phyloP scores from a whole-genome alignment of 1,284 basidiomycete species.

The Laetiporus sulphureus region DNA sequence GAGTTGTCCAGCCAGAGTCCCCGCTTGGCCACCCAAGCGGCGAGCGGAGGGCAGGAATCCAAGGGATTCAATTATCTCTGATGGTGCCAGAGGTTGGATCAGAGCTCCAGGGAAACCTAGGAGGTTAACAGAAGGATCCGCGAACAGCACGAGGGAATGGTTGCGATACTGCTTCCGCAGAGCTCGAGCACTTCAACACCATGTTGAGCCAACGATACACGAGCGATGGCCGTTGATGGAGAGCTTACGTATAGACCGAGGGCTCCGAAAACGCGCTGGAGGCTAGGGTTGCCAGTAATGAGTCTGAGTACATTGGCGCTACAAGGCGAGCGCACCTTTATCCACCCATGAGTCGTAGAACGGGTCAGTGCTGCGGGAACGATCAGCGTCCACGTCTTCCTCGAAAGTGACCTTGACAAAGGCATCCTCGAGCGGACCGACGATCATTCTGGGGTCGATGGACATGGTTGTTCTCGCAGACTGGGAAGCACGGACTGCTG shows the following conservation, averaged over 20 bases:
- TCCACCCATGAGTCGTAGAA: constrained; percentile 46
- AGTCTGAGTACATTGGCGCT: no score
- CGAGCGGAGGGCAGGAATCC: constrained; percentile 44
- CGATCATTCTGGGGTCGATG: no score
- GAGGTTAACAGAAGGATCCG: constrained; percentile 39
- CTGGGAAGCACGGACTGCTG: no score
- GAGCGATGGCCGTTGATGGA: not conserved
- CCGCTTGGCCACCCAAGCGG: constrained; percentile 36
- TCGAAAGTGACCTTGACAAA: constrained; percentile 46
- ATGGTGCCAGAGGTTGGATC: constrained; percentile 39
- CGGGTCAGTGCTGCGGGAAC: constrained; percentile 19
- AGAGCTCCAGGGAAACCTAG: constrained; percentile 44
- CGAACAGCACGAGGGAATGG: constrained; percentile 50
- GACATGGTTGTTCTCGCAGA: no score
- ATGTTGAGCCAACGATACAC: not conserved
- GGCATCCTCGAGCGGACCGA: constrained; percentile 32
- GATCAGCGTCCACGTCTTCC: constrained; percentile 20
- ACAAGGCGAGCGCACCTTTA: constrained; percentile 33
- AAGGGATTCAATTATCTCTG: constrained; percentile 42
- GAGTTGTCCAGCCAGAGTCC: constrained; percentile 44
- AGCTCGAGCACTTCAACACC: constrained; percentile 39
- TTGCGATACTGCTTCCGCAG: constrained; percentile 55
- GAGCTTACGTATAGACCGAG: constrained; percentile 37
- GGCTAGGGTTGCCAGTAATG: constrained; percentile 28
- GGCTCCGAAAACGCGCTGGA: constrained; percentile 43